These are phyloP conservation scores for Stentor roeselii DNA, from an alignment of 73 alveolate species.

Conservation along the genomic window DNA sequence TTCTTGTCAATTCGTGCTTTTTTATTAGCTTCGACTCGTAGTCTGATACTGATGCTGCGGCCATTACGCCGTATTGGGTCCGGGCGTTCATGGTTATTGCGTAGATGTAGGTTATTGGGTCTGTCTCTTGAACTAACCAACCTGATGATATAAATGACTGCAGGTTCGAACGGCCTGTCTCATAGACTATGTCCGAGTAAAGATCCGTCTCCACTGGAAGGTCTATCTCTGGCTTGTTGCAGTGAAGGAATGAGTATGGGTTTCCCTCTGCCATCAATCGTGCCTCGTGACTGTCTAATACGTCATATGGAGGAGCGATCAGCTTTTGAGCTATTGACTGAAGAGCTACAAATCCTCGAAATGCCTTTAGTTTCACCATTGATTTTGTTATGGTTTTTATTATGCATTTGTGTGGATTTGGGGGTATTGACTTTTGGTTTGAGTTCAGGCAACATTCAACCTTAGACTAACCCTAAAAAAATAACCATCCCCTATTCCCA, in stretches of 20 bases:
- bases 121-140: constrained; percentile 46
- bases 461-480: too few relatives aligned
- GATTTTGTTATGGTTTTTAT: too few relatives aligned
- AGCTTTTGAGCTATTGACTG: constrained; percentile 48
- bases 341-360: constrained; percentile 53
- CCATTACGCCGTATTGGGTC: constrained; percentile 63
- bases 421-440: too few relatives aligned
- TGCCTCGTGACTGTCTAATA: constrained; percentile 60
- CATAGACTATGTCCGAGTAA: constrained; percentile 34
- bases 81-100: constrained; percentile 49
- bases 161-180: constrained; percentile 61
- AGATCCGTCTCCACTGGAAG: constrained; percentile 45
- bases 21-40: constrained; percentile 59
- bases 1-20: constrained; percentile 74
- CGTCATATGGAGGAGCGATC: constrained; percentile 69
- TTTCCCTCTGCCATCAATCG: constrained; percentile 56
- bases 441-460: too few relatives aligned
- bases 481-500: too few relatives aligned
- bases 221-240: constrained; percentile 70
- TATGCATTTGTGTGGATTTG: too few relatives aligned
- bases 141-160: constrained; percentile 41
- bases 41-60: constrained; percentile 57
- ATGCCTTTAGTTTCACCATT: constrained; percentile 63
- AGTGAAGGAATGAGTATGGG: constrained; percentile 45
- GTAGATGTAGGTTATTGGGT: constrained; percentile 57